Evolutionary conservation across 345 rosid genomes (phyloP), one percentile per base, ranked within the genome.

Genomic region (Nasturtium officinale): DNA sequence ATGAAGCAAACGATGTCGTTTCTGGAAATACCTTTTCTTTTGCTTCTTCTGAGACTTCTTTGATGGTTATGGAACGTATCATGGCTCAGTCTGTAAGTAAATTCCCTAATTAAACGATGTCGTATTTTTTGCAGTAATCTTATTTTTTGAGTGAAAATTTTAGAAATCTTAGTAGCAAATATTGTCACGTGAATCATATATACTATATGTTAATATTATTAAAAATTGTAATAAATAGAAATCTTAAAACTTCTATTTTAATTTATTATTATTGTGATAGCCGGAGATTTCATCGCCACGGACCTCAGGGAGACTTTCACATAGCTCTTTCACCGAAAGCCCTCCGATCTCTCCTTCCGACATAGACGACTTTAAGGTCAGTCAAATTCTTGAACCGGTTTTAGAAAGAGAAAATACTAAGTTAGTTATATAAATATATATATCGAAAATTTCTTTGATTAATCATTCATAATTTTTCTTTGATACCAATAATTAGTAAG

Each of bases 321-420:
- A 89, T 62, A 93, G 98, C 80, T 91, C 98, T 18, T 82, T 84
- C 42, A 86, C 96, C 13, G 99, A 95, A 74, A 95, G 99, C 65
- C 99, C 99, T n/a, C 99, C 99, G 6, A 97, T 92, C 26, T 95
- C 99, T 51, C 99, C 99, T 15, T 85, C 97, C 5, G 98, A 91
- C 48, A 79, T 86, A 29, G 99, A 95, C 54, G 99, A 95, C 52
- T 77, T 78, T 47, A 95, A 95, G 97, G 98, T 91, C 61, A 42
- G 81, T 75, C 35, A 25, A 40, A 8, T 69, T 76, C 53, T 69
- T 62, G 9, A 32, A 75, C 69, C 65, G 57, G 61, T 58, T 66
- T 33, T 16, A 13, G 12, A n/a, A n/a, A n/a, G n/a, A n/a, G n/a
- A n/a, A n/a, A n/a, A n/a, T n/a, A n/a, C n/a, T n/a, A n/a, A n/a